Percentiles rank a stretch among this genome's conserved stretches.
phyloP scores from a whole-genome alignment of 2,329 filamentous ascomycete genomes.

The Teratosphaeria zuluensis region DNA sequence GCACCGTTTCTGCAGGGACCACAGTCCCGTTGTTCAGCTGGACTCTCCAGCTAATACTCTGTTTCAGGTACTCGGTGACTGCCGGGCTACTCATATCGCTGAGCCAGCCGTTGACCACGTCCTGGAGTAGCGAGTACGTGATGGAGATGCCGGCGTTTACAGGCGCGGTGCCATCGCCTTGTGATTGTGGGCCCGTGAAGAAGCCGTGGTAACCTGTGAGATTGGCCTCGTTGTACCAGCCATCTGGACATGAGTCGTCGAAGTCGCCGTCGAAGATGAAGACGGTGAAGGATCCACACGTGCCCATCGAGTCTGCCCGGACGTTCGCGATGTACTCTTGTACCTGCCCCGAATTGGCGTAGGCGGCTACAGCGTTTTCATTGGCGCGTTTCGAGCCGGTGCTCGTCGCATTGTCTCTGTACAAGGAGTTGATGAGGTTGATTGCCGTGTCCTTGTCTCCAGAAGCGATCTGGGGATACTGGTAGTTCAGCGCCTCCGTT shows the following conservation, averaged over 20 bases:
- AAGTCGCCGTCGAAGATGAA: not conserved
- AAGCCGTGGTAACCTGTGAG: not conserved
- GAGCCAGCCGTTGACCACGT: not conserved
- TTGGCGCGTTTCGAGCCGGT: not conserved
- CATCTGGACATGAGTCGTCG: not conserved
- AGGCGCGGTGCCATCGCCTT: not conserved
- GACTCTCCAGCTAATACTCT: not conserved
- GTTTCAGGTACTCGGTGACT: not conserved
- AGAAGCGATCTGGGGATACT: not conserved
- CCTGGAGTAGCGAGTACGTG: not conserved
- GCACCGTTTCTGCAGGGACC: not conserved
- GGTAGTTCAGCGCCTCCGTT: not conserved
- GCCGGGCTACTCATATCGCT: not conserved
- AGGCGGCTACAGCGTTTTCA: not conserved
- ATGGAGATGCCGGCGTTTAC: slow-evolving; percentile 1
- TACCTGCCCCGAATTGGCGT: not conserved
- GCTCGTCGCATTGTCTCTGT: not conserved
- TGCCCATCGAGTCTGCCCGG: not conserved
- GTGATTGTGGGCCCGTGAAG: not conserved
- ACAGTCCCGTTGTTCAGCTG: not conserved
- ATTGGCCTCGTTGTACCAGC: not conserved
- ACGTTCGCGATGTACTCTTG: not conserved
- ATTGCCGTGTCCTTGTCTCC: not conserved
- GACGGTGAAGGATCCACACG: not conserved
- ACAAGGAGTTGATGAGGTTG: not conserved